Evolutionary conservation across 495 filamentous ascomycete species (phyloP).

Genomic region (Apodospora peruviana): DNA sequence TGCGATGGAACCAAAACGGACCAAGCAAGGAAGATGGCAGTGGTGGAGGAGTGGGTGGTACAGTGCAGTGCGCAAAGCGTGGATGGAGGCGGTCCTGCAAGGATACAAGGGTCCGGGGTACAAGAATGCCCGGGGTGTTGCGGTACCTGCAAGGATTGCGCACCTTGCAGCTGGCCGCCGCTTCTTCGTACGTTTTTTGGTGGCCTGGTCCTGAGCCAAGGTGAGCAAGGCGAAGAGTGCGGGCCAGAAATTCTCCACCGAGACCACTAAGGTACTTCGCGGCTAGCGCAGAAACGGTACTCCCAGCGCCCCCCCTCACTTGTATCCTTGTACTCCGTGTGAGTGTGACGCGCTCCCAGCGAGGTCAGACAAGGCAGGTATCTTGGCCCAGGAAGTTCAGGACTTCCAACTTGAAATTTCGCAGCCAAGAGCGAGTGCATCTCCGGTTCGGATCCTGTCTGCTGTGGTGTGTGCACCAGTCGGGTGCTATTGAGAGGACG

Average conservation of each 20-base stretch:
- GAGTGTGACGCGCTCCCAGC: too few relatives aligned
- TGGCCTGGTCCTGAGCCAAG: too few relatives aligned
- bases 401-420: not conserved
- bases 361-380: too few relatives aligned
- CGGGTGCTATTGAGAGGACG: not conserved
- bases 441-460: not conserved
- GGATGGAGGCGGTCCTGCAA: not conserved
- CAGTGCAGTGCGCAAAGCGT: slow-evolving; percentile 1
- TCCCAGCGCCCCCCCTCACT: not conserved
- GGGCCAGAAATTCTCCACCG: not conserved
- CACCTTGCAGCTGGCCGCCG: not conserved
- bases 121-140: too few relatives aligned
- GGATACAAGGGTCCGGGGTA: not conserved
- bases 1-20: slow-evolving; percentile 2
- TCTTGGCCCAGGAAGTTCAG: too few relatives aligned
- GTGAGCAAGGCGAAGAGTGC: too few relatives aligned
- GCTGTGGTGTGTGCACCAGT: not conserved
- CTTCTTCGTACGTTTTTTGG: not conserved
- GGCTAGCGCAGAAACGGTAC: not conserved
- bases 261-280: not conserved
- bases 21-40: not conserved
- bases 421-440: not conserved
- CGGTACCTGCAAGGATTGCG: slow-evolving; percentile 7
- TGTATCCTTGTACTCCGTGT: not conserved
- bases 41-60: not conserved